Percentiles rank a stretch among this genome's conserved stretches.
Evolutionary conservation across 1,284 basidiomycete genomes (phyloP).

Genomic region (Leccinum subspadiceum): DNA sequence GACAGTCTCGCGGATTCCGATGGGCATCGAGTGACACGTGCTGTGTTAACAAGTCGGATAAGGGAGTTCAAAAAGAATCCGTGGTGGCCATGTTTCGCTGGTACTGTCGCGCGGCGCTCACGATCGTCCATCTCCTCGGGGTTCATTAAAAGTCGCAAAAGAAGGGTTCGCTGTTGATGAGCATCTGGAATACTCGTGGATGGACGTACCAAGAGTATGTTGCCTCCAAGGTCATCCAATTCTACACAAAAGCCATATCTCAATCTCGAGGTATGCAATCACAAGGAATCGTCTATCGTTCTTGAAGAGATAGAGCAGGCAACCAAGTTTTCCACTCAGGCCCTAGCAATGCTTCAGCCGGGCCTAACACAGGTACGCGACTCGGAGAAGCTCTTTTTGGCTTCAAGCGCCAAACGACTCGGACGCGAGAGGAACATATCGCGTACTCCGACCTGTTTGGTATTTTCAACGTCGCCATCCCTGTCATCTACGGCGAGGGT

Average conservation of each 20-base stretch:
- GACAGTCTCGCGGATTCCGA: neutral
- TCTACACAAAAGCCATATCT: too few relatives aligned
- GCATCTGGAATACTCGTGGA: neutral
- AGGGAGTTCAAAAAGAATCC: neutral
- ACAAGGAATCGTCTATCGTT: slow-evolving; percentile 47
- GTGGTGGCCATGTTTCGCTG: neutral
- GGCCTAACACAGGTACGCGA: neutral
- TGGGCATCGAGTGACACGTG: neutral
- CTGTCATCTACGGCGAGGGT: too few relatives aligned
- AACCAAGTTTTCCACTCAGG: neutral
- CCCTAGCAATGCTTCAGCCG: neutral
- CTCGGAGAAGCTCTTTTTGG: neutral
- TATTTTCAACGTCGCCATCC: too few relatives aligned
- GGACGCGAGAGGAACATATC: too few relatives aligned
- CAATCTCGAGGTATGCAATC: too few relatives aligned
- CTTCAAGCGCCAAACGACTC: too few relatives aligned
- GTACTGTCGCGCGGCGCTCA: neutral
- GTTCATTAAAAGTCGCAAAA: neutral
- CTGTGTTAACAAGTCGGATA: neutral
- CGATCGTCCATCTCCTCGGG: neutral
- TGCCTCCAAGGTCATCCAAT: neutral
- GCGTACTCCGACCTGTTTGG: too few relatives aligned
- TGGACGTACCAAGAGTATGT: neutral
- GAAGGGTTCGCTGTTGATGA: neutral
- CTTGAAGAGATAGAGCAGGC: neutral